A percentile compares a stretch with the other conserved stretches of the same genome.
These are phyloP conservation scores for Penicillium crystallinum DNA, from an alignment of 495 filamentous ascomycete species.

Conservation along the genomic window DNA sequence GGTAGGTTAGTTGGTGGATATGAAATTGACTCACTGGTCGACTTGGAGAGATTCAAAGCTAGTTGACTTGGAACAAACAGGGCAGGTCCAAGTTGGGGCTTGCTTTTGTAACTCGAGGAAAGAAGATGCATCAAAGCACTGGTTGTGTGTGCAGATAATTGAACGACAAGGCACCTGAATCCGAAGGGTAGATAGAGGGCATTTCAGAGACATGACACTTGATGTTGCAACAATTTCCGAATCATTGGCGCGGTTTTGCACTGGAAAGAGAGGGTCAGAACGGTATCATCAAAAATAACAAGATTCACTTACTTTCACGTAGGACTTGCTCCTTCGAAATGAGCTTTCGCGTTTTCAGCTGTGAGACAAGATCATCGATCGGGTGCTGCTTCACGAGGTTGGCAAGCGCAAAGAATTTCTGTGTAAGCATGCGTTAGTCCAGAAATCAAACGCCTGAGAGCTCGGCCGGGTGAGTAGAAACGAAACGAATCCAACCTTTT, in stretches of 20 bases:
- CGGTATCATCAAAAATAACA: not conserved
- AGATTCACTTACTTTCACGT: slow-evolving; percentile 64
- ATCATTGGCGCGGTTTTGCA: slow-evolving; percentile 77
- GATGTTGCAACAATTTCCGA: slow-evolving; percentile 84
- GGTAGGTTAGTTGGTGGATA: not conserved
- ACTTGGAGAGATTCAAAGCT: slow-evolving; percentile 77
- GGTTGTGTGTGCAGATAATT: slow-evolving; percentile 76
- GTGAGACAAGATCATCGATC: slow-evolving; percentile 64
- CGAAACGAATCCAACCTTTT: slow-evolving; percentile 53
- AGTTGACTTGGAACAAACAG: slow-evolving; percentile 80
- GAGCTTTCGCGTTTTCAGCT: slow-evolving; percentile 58
- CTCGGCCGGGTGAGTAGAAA: not conserved
- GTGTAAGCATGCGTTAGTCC: slow-evolving; percentile 2
- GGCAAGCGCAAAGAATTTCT: slow-evolving; percentile 74
- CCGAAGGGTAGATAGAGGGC: slow-evolving; percentile 79
- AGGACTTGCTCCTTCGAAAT: slow-evolving; percentile 80
- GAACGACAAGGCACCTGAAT: slow-evolving; percentile 78
- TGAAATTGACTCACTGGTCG: slow-evolving; percentile 62
- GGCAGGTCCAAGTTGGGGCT: slow-evolving; percentile 90
- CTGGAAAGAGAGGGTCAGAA: slow-evolving; percentile 39
- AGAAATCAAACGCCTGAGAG: not conserved
- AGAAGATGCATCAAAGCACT: slow-evolving; percentile 92
- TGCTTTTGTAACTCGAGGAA: slow-evolving; percentile 94
- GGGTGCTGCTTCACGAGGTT: slow-evolving; percentile 70
- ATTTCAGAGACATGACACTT: slow-evolving; percentile 83